phyloP scores from a whole-genome alignment of 441 rosid species.

The Euphorbia celastroides region DNA sequence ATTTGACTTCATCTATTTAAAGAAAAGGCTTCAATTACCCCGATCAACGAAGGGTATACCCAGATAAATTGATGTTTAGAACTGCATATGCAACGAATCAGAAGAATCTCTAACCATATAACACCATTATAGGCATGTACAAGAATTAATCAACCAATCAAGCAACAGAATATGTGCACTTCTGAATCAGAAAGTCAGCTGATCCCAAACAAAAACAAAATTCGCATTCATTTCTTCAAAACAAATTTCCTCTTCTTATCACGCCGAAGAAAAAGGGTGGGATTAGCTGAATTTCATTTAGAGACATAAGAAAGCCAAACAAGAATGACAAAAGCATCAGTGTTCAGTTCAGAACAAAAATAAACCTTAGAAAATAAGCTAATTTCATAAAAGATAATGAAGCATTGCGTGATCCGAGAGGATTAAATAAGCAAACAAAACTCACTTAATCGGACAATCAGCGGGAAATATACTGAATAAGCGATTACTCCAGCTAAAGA shows the following conservation, averaged over 20 bases:
- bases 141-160: neutral
- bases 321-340: slow-evolving; percentile 6
- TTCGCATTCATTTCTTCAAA: neutral
- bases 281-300: slow-evolving; percentile 6
- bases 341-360: neutral
- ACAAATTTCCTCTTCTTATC: neutral
- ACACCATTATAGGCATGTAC: neutral
- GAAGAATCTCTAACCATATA: neutral
- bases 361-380: neutral
- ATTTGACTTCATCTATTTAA: neutral
- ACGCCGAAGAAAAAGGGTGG: neutral
- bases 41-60: neutral
- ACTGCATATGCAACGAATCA: neutral
- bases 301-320: neutral
- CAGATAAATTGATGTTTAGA: neutral
- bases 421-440: neutral
- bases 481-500: neutral
- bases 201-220: neutral
- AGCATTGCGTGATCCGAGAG: neutral
- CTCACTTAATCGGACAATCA: neutral
- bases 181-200: neutral
- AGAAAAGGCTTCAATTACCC: neutral
- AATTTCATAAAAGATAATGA: neutral
- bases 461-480: slow-evolving; percentile 4
- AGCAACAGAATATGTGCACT: slow-evolving; percentile 1